These are phyloP conservation scores for Cutaneotrichosporon mucoides DNA, from an alignment of 1,284 basidiomycete species.

Conservation along the genomic window DNA sequence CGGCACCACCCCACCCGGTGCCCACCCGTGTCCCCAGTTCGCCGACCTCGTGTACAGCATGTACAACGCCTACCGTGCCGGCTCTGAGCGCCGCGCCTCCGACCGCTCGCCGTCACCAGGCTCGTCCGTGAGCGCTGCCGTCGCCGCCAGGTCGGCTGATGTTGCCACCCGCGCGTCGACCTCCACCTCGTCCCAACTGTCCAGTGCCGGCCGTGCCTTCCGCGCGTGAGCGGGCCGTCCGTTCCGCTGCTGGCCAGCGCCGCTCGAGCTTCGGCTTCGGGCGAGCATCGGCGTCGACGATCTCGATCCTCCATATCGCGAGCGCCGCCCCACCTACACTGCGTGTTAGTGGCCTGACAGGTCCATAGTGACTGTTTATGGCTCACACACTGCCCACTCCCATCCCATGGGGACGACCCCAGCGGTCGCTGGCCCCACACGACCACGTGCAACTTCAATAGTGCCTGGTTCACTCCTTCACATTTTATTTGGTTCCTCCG, in stretches of 20 bases:
- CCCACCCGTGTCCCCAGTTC: slow-evolving; percentile 40
- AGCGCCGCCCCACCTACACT: too few relatives aligned
- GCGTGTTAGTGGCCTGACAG: too few relatives aligned
- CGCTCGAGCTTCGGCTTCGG: too few relatives aligned
- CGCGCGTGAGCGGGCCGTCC: not conserved
- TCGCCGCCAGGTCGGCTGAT: not conserved
- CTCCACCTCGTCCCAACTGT: not conserved
- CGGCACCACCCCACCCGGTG: slow-evolving; percentile 11
- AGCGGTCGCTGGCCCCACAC: too few relatives aligned
- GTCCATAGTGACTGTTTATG: too few relatives aligned
- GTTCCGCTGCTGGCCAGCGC: not conserved
- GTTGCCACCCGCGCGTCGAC: not conserved
- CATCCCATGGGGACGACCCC: too few relatives aligned
- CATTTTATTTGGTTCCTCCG: not conserved
- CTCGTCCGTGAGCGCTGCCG: not conserved
- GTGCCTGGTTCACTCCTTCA: too few relatives aligned
- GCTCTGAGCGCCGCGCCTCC: not conserved
- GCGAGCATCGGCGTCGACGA: too few relatives aligned
- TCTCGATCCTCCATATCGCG: too few relatives aligned
- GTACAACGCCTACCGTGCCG: slow-evolving; percentile 25
- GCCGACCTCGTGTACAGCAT: slow-evolving; percentile 35
- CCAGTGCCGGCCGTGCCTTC: not conserved
- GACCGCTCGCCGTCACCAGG: slow-evolving; percentile 3
- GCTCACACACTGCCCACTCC: too few relatives aligned
- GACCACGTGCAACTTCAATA: not conserved